Evolutionary conservation across 192 early-diverging fungal species (phyloP).

Genomic region (Coemansia asiatica): DNA sequence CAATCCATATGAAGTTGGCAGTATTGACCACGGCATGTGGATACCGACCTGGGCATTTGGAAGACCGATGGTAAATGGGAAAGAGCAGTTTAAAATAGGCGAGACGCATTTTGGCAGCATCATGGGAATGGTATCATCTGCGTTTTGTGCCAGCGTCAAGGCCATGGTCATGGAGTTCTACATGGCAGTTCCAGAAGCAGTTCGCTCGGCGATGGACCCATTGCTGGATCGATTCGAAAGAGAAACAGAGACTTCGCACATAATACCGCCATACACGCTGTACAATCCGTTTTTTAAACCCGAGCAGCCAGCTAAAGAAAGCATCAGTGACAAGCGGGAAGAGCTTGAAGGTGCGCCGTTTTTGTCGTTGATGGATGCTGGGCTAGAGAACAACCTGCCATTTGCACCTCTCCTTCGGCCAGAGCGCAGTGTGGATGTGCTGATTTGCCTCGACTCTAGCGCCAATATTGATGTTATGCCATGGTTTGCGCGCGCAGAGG

Average conservation of each 20-base stretch:
- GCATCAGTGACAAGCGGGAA: conserved; percentile 1
- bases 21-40: conserved; percentile 74
- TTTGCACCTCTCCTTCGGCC: conserved; percentile 69
- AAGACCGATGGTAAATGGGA: conserved; percentile 65
- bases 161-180: conserved; percentile 51
- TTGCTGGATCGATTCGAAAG: conserved; percentile 55
- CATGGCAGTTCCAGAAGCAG: conserved; percentile 24
- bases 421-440: conserved; percentile 69
- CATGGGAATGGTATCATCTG: conserved; percentile 59
- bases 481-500: conserved; percentile 66
- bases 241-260: conserved; percentile 57
- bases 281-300: conserved; percentile 66
- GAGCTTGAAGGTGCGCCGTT: conserved; percentile 37
- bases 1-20: conserved; percentile 77
- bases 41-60: conserved; percentile 80
- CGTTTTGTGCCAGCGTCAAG: conserved; percentile 51
- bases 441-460: conserved; percentile 72
- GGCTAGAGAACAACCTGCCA: conserved; percentile 79
- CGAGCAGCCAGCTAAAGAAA: conserved; percentile 1
- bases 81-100: conserved; percentile 60
- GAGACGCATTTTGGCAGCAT: conserved; percentile 69
- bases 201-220: conserved; percentile 40
- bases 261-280: conserved; percentile 67
- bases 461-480: conserved; percentile 68
- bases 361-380: conserved; percentile 74